Conservation (phyloP, 257 asterid genomes). For the Solanum pennellii region DNA sequence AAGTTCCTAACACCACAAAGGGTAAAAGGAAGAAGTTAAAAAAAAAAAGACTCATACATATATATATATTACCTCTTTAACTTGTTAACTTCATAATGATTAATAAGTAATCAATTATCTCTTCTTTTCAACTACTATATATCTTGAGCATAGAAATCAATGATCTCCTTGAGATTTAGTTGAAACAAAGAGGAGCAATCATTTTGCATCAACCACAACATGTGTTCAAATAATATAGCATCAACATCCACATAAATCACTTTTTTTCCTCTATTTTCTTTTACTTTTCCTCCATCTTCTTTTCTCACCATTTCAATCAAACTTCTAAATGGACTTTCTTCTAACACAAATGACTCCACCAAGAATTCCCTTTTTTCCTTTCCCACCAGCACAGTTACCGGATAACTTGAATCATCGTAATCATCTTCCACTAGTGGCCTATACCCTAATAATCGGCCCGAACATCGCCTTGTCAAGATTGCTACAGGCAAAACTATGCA, state of each 20-base stretch:
- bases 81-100: background rate
- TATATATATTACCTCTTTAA: background rate
- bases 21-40: background rate
- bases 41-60: background rate
- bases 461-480: slow-evolving; percentile 16
- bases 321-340: slow-evolving; percentile 19
- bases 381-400: slow-evolving; percentile 24
- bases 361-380: slow-evolving; percentile 25
- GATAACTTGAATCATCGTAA: background rate
- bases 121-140: background rate
- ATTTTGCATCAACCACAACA: slow-evolving; percentile 36
- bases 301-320: slow-evolving; percentile 20
- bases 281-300: slow-evolving; percentile 3
- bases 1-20: background rate
- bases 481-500: slow-evolving; percentile 23
- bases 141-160: slow-evolving; percentile 34
- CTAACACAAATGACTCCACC: slow-evolving; percentile 24
- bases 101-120: background rate
- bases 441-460: slow-evolving; percentile 13
- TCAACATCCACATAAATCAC: slow-evolving; percentile 30
- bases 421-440: slow-evolving; percentile 9
- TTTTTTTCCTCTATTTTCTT: slow-evolving; percentile 2
- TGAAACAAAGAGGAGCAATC: slow-evolving; percentile 32
- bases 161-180: slow-evolving; percentile 29
- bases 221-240: slow-evolving; percentile 35